Evolutionary conservation across 805 yeast genomes (phyloP).

Genomic region (Nakazawaea populi): DNA sequence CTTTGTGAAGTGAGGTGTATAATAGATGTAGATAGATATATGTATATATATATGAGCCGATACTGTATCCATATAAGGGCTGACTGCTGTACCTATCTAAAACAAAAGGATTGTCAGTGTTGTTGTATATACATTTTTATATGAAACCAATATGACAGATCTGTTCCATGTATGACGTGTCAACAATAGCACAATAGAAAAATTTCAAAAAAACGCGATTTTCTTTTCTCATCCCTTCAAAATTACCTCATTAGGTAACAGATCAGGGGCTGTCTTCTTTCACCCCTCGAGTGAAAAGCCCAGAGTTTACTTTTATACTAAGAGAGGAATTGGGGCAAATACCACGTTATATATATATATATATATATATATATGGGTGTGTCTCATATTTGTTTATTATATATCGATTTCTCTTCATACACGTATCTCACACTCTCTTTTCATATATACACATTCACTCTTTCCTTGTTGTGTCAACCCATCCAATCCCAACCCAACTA

Average conservation of each 20-base stretch:
- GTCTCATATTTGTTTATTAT: no score
- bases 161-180: not conserved
- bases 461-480: not conserved
- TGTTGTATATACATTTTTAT: no score
- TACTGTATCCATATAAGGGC: no score
- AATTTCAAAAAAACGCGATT: not conserved
- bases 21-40: no score
- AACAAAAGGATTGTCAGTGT: no score
- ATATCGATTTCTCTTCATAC: no score
- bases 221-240: not conserved
- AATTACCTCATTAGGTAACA: not conserved
- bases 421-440: no score
- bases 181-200: not conserved
- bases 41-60: no score
- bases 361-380: not conserved
- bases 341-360: not conserved
- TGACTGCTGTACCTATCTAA: no score
- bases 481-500: not conserved
- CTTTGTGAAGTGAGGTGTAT: no score
- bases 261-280: not conserved
- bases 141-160: no score
- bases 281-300: not conserved
- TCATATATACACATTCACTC: not conserved
- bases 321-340: not conserved
- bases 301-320: not conserved